Conservation (phyloP, 2,329 filamentous ascomycete species). For the Scedosporium apiospermum region DNA sequence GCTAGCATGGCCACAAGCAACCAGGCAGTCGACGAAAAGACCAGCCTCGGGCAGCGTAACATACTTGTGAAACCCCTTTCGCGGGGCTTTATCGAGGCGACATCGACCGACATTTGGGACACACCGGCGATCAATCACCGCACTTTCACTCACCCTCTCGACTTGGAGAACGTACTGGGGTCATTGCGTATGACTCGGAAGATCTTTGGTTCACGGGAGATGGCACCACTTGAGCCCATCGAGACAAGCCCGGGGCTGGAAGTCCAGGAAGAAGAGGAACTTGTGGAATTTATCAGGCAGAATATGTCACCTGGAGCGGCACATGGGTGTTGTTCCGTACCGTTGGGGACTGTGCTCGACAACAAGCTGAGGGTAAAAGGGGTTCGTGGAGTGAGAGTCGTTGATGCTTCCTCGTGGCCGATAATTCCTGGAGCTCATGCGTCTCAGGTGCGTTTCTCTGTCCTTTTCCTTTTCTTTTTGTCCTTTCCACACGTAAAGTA, state of each 20-base stretch:
- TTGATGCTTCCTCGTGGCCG: neutral
- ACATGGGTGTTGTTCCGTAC: neutral
- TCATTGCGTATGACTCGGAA: constrained; percentile 24
- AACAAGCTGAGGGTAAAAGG: neutral
- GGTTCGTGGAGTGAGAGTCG: neutral
- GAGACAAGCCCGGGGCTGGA: constrained; percentile 21
- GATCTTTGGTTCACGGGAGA: constrained; percentile 24
- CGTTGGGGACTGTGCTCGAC: neutral
- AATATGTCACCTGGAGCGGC: constrained; percentile 10
- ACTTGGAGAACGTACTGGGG: constrained; percentile 26
- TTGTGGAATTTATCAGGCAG: constrained; percentile 14
- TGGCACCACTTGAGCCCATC: constrained; percentile 19
- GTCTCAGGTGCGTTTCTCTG: neutral
- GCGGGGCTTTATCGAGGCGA: constrained; percentile 22
- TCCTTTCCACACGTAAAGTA: neutral
- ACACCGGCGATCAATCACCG: constrained; percentile 28
- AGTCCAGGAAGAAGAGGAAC: constrained; percentile 21
- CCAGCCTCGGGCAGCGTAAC: constrained; percentile 11
- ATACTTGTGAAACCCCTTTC: constrained; percentile 22
- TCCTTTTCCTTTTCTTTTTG: no score
- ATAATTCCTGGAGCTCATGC: neutral
- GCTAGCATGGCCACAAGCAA: constrained; percentile 20
- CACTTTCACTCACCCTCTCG: constrained; percentile 27
- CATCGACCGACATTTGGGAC: constrained; percentile 23
- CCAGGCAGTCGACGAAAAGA: constrained; percentile 22